Conservation (phyloP, 108 stramenopile species). For the Cyclotella sp. region DNA sequence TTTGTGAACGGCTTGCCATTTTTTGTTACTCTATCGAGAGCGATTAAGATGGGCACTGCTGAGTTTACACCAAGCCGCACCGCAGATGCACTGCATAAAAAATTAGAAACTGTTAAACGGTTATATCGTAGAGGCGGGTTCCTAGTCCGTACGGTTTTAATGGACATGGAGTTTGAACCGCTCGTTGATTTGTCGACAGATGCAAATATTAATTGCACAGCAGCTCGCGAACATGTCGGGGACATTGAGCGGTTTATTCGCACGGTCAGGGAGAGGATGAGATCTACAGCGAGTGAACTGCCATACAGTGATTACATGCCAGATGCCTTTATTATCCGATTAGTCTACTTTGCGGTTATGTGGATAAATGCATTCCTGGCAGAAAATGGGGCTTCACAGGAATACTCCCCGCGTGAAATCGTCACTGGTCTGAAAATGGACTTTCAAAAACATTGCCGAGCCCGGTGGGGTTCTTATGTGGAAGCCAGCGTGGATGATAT, state of each 20-base stretch:
- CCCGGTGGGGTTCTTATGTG: slow-evolving; percentile 30
- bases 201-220: slow-evolving; percentile 26
- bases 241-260: no score
- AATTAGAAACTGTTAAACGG: no score
- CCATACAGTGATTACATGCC: slow-evolving; percentile 17
- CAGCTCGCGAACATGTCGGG: slow-evolving; percentile 39
- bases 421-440: slow-evolving; percentile 13
- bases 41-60: no score
- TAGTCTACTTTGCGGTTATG: slow-evolving; percentile 20
- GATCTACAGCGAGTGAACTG: slow-evolving; percentile 9
- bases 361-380: slow-evolving; percentile 39
- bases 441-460: slow-evolving; percentile 33
- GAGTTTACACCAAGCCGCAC: no score
- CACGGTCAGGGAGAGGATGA: slow-evolving; percentile 3
- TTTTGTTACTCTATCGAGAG: no score
- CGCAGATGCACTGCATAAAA: no score
- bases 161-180: no score
- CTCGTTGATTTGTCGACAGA: neutral
- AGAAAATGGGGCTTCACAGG: slow-evolving; percentile 23
- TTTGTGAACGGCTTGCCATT: no score
- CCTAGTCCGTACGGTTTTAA: neutral
- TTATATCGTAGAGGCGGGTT: slow-evolving; percentile 32
- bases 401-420: no score
- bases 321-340: slow-evolving; percentile 4
- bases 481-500: slow-evolving; percentile 27